Evolutionary conservation across 169 alveolate species (phyloP).

Genomic region (Perkinsus olseni): DNA sequence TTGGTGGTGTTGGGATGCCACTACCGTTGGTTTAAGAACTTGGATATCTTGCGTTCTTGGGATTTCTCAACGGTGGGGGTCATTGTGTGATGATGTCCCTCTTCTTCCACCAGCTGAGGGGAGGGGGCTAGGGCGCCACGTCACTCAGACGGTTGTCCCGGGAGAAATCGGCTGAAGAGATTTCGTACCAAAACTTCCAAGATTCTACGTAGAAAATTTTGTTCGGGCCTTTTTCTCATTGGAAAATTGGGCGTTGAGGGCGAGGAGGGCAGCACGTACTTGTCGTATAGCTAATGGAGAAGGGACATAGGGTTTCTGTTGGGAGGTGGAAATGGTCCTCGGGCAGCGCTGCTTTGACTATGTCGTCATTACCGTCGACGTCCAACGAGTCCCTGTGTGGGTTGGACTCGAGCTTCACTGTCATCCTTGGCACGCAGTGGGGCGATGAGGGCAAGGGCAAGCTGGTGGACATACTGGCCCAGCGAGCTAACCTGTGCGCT

Average conservation of each 20-base stretch:
- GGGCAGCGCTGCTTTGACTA: neutral
- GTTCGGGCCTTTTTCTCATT: too few species aligned
- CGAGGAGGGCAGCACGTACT: too few species aligned
- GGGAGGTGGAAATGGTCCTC: neutral
- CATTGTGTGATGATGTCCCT: neutral
- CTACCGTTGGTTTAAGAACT: neutral
- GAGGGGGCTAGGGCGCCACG: neutral
- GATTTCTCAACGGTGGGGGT: too few species aligned
- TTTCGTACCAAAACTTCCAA: too few species aligned
- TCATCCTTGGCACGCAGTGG: conserved; percentile 85
- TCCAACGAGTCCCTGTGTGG: neutral
- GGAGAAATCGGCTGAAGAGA: too few species aligned
- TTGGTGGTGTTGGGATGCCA: neutral
- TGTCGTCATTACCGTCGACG: neutral
- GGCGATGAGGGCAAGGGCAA: conserved; percentile 98
- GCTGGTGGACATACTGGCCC: conserved; percentile 79
- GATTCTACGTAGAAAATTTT: too few species aligned
- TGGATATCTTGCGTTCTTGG: neutral
- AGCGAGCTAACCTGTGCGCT: conserved; percentile 69
- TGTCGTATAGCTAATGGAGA: neutral
- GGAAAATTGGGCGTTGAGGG: too few species aligned
- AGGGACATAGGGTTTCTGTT: neutral
- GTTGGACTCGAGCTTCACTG: neutral
- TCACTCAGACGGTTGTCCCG: too few species aligned
- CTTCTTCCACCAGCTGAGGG: neutral